Base-by-base conservation (phyloP, 768 basidiomycete genomes). In the Trametes villosa region DNA sequence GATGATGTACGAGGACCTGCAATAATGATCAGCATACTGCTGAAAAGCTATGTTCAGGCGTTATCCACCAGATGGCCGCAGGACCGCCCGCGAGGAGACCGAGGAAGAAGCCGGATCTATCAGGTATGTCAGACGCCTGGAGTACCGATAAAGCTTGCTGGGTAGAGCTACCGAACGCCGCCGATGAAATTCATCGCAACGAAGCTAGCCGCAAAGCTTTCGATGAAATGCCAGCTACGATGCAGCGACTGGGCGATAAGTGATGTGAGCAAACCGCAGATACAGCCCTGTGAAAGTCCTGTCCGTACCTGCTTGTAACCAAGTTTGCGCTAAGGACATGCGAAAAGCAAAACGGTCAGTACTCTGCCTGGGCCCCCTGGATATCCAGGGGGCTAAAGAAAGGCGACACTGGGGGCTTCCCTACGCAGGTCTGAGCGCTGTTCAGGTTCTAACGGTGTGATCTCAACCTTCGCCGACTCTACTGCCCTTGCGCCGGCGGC, bases 371-470 rank as follows among this genome's bases (percentile, higher is more conserved):
- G 67, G 70, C 80, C 78, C 76, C 73, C 71, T 69, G 67, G 60
- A 60, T 65, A 72, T 67, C 74, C 78, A 74, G 76, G 72, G 65
- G 70, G 73, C 71, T 72, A 74, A 72, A 76, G 77, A 59, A 63
- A 68, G 70, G 73, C 68, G 77, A 88, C 79, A 85, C 89, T 89
- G 84, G 81, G 89, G 89, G 68, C 89, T 92, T 95, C 92, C 92
- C 92, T 94, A 92, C 93, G 94, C 93, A 93, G 91, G 91, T 92
- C 82, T 94, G 83, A 92, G 86, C 90, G 82, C 92, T 93, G 89
- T 83, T 92, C 94, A 95, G 92, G 93, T 94, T 94, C 91, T 76
- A 85, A 87, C 94, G 92, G 93, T 95, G 85, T 95, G 61, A 91
- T 95, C 94, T 96, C 93, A 95, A 93, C 77, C 92, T 85, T 77